phyloP scores from a whole-genome alignment of 306 rosid genomes.

The Glycine soja region DNA sequence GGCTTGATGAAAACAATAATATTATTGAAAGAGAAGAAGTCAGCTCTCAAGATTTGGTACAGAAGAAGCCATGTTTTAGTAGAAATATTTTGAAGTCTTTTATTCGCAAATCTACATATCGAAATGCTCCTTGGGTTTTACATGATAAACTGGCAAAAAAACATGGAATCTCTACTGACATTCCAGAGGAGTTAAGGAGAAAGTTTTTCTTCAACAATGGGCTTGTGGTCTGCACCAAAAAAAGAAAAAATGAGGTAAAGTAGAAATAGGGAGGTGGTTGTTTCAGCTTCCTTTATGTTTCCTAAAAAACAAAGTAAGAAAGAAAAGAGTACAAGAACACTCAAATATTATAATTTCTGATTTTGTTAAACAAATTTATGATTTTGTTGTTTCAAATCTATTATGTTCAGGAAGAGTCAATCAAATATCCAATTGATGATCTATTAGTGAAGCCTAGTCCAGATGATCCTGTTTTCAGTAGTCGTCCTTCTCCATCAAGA shows the following conservation, averaged over 20 bases:
- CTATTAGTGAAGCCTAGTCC: conserved; percentile 78
- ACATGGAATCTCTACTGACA: conserved; percentile 74
- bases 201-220: conserved; percentile 70
- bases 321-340: not conserved
- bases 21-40: conserved; percentile 58
- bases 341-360: conserved; percentile 29
- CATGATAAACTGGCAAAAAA: conserved; percentile 72
- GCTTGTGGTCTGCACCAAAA: conserved; percentile 69
- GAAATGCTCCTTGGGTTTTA: conserved; percentile 91
- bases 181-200: conserved; percentile 72
- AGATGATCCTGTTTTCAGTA: conserved; percentile 75
- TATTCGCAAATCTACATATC: conserved; percentile 89
- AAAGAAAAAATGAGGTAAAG: conserved; percentile 62
- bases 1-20: conserved; percentile 79
- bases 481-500: conserved; percentile 74
- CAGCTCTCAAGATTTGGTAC: conserved; percentile 60
- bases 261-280: conserved; percentile 1
- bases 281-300: conserved; percentile 18
- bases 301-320: not conserved
- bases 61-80: conserved; percentile 79
- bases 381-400: conserved; percentile 43
- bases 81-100: conserved; percentile 78
- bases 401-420: conserved; percentile 65
- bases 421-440: conserved; percentile 94
- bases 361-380: conserved; percentile 29